Evolutionary conservation across 1,284 basidiomycete genomes (phyloP).

Genomic region (Grifola frondosa): DNA sequence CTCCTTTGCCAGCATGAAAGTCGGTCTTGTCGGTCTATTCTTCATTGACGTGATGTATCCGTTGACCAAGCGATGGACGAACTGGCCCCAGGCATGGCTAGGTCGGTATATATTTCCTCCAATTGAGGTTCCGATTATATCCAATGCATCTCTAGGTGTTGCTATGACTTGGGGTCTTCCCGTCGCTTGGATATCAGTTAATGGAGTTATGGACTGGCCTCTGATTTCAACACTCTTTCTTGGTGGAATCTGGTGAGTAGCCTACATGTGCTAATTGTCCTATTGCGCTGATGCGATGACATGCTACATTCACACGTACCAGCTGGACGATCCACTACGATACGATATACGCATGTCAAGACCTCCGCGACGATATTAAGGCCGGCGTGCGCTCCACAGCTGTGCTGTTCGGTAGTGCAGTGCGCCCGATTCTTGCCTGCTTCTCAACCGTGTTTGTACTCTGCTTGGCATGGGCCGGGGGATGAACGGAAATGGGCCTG

Average conservation of each 20-base stretch:
- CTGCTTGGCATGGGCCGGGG: conserved; percentile 36
- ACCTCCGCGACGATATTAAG: conserved; percentile 51
- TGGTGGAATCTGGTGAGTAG: neutral
- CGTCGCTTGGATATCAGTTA: conserved; percentile 3
- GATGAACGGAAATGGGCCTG: conserved; percentile 34
- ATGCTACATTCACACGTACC: no score
- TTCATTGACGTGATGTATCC: conserved; percentile 53
- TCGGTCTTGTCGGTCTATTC: conserved; percentile 46
- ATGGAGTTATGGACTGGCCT: neutral
- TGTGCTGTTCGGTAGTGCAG: conserved; percentile 46
- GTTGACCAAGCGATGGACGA: conserved; percentile 60
- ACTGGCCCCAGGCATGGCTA: conserved; percentile 72
- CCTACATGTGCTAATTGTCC: conserved; percentile 28
- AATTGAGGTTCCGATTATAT: neutral
- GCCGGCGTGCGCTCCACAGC: conserved; percentile 61
- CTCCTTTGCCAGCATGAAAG: conserved; percentile 32
- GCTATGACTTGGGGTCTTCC: neutral
- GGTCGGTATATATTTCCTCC: conserved; percentile 32
- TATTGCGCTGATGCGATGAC: no score
- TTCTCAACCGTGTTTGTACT: conserved; percentile 44
- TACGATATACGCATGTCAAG: conserved; percentile 61
- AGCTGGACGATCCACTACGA: conserved; percentile 54
- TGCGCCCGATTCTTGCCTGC: conserved; percentile 41
- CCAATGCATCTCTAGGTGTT: conserved; percentile 28
- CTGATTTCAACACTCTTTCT: conserved; percentile 1